Evolutionary conservation across 169 alveolate species (phyloP).

Genomic region (Plasmodium vinckei): DNA sequence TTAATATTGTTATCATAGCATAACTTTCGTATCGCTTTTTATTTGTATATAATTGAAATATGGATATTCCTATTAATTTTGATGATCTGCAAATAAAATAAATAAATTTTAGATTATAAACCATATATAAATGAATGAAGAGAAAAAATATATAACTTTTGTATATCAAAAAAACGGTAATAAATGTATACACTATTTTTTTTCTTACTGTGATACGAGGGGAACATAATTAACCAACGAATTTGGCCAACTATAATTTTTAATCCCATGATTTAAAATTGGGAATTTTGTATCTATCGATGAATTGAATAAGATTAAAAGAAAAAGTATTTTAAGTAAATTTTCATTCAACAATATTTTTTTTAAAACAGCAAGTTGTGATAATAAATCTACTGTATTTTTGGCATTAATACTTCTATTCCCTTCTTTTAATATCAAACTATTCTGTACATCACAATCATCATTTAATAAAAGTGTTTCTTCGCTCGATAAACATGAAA

Average conservation of each 20-base stretch:
- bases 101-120: no score
- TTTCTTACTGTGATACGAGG: slow-evolving; percentile 59
- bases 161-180: background rate
- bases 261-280: slow-evolving; percentile 48
- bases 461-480: slow-evolving; percentile 59
- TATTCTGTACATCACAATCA: slow-evolving; percentile 19
- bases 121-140: no score
- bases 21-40: slow-evolving; percentile 35
- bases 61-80: slow-evolving; percentile 56
- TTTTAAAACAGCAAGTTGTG: slow-evolving; percentile 40
- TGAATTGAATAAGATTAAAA: slow-evolving; percentile 58
- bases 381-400: slow-evolving; percentile 26
- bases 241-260: slow-evolving; percentile 68
- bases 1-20: slow-evolving; percentile 47
- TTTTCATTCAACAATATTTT: slow-evolving; percentile 55
- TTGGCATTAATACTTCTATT: slow-evolving; percentile 28
- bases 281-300: slow-evolving; percentile 54
- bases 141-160: no score
- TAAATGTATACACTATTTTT: background rate
- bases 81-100: slow-evolving; percentile 25
- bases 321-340: slow-evolving; percentile 45
- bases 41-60: slow-evolving; percentile 56
- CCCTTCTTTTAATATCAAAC: slow-evolving; percentile 26
- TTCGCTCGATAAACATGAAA: slow-evolving; percentile 61
- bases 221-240: slow-evolving; percentile 56